Base-by-base conservation (phyloP, 139 green algal genomes). In the Eudorina sp. region DNA sequence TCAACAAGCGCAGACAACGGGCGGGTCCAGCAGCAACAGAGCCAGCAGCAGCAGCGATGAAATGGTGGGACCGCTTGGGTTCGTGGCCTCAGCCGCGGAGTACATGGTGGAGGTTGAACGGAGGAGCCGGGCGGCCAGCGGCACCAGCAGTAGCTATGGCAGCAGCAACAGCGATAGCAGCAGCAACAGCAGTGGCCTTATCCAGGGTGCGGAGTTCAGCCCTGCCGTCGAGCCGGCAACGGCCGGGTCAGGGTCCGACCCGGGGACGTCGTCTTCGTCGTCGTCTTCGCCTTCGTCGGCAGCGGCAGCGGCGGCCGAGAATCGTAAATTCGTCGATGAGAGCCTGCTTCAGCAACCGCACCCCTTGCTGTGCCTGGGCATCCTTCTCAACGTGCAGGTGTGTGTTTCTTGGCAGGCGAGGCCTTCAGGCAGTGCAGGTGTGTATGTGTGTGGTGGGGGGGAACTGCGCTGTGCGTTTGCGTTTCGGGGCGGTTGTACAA, bases 371-470 rank as follows among this genome's bases (percentile, higher is more conserved):
- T n/a, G n/a, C 0, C 46, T 87, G 19, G 81, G 81, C 9, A 43
- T 78, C 9, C 81, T 69, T 8, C n/a, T 87, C 4, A 87, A 87
- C 45, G 16, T 87, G 64, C 81, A 87, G 80, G 80, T 86, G 29
- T n/a, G n/a, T n/a, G n/a, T n/a, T n/a, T n/a, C n/a, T n/a, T n/a
- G n/a, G n/a, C n/a, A n/a, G n/a, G n/a, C n/a, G n/a, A n/a, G n/a
- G n/a, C n/a, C n/a, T n/a, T n/a, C n/a, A n/a, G n/a, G n/a, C n/a
- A n/a, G n/a, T n/a, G n/a, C n/a, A n/a, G n/a, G n/a, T n/a, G n/a
- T n/a, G n/a, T n/a, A n/a, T n/a, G n/a, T n/a, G n/a, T n/a, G n/a
- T n/a, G n/a, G n/a, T n/a, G n/a, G n/a, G n/a, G n/a, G n/a, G n/a
- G n/a, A n/a, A n/a, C n/a, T n/a, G n/a, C n/a, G n/a, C n/a, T n/a